Evolutionary conservation across 768 basidiomycete genomes (phyloP).

Genomic region (Suillus hirtellus): DNA sequence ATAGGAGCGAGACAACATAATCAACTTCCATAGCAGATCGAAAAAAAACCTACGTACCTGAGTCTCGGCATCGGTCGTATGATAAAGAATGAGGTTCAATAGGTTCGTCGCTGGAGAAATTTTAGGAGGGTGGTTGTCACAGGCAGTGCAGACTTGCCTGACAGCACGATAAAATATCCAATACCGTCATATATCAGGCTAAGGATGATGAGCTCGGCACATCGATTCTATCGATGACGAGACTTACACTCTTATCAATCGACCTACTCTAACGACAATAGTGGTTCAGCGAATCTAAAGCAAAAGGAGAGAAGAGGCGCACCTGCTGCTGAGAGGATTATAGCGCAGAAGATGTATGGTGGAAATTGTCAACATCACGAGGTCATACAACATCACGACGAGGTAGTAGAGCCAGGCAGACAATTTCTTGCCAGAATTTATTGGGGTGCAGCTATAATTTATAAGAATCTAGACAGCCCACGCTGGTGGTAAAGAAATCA

Average conservation of each 20-base stretch:
- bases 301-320: conserved; percentile 7
- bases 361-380: conserved; percentile 50
- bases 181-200: conserved; percentile 73
- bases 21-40: conserved; percentile 11
- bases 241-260: conserved; percentile 30
- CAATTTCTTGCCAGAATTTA: conserved; percentile 32
- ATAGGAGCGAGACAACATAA: conserved; percentile 10
- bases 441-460: conserved; percentile 49
- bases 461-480: background rate
- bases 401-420: conserved; percentile 60
- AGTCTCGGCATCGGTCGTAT: conserved; percentile 35
- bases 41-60: conserved; percentile 39
- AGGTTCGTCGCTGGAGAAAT: conserved; percentile 44
- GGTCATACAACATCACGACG: conserved; percentile 57
- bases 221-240: conserved; percentile 9
- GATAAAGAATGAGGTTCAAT: conserved; percentile 53
- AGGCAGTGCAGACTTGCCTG: conserved; percentile 34
- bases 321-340: conserved; percentile 33
- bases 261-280: conserved; percentile 22
- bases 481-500: background rate
- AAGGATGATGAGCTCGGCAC: background rate
- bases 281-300: conserved; percentile 5
- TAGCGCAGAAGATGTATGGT: conserved; percentile 51
- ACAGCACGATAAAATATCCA: conserved; percentile 58
- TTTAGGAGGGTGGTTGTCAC: background rate